Base-by-base conservation (phyloP, 805 yeast genomes). In the Suhomyces pyralidae region DNA sequence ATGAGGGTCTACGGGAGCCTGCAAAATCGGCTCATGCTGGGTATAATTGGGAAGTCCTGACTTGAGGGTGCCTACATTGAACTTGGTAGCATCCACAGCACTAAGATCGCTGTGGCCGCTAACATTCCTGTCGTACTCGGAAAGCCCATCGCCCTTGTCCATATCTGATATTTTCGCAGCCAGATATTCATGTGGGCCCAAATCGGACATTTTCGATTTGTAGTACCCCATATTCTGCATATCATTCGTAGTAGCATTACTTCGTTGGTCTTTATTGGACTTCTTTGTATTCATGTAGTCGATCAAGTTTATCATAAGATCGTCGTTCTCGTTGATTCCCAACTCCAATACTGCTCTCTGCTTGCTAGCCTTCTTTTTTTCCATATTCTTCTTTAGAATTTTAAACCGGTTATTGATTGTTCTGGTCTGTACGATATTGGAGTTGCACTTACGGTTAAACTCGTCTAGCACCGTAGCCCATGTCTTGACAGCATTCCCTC, bases 321-420 rank as follows among this genome's bases (percentile, higher is more conserved):
- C 58, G 45, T 64, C 70, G 40, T 63, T 61, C 45, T 64, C 71
- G 45, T 65, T 67, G 43, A 64, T 66, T 34, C 61, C 62, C 43
- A 63, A 49, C n/a, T 51, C 53, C 36, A 26, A 17, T n/a, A 54
- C 15, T 9, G 49, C 47, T 19, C 47, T 50, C n/a, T 51, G 53
- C 22, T 52, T 53, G 26, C 36, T 53, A 14, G 49, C n/a, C 49
- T 51, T 54, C 51, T 49, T 59, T 43, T 55, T 48, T 45, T 62
- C 61, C 28, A 65, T 50, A 50, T 67, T 65, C 46, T 57, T 59
- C 17, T 60, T 49, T 9, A 67, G 48, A 1, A 45, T 43, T 46
- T 62, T 61, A 53, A 62, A 67, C 40, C 69, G 56, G 32, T 65
- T 66, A 36, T 58, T 65, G 36, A 67, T 55, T 10, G 69, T 67